phyloP scores from a whole-genome alignment of 805 yeast species.

The Candida berthetii region DNA sequence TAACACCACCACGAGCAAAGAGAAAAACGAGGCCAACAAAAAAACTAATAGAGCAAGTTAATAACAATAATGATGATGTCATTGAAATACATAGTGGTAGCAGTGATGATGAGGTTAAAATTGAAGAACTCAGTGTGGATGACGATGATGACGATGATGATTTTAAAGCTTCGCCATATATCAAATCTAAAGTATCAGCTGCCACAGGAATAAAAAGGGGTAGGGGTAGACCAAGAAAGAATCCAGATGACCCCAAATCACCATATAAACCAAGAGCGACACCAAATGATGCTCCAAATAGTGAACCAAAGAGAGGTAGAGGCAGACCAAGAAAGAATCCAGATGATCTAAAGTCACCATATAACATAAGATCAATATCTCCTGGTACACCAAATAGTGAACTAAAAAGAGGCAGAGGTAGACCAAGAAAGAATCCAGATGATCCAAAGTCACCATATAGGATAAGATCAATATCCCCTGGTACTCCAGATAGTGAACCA shows the following conservation, averaged over 20 bases:
- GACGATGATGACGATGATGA: neutral
- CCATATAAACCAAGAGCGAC: neutral
- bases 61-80: neutral
- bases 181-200: too few species aligned
- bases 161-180: neutral
- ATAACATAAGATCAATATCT: too few species aligned
- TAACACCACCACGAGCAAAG: neutral
- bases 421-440: slow-evolving; percentile 3
- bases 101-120: neutral
- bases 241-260: neutral
- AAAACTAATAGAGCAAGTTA: neutral
- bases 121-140: neutral
- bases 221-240: neutral
- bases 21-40: neutral
- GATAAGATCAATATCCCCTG: too few species aligned
- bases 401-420: slow-evolving; percentile 1
- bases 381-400: neutral
- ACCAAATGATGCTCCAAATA: too few species aligned
- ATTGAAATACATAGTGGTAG: neutral
- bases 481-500: neutral
- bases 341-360: slow-evolving; percentile 1
- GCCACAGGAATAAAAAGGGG: too few species aligned
- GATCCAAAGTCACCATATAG: too few species aligned
- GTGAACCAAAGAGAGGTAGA: neutral
- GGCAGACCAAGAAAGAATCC: slow-evolving; percentile 3